Percentiles rank a stretch among this genome's conserved stretches.
These are phyloP conservation scores for Neospora caninum DNA, from an alignment of 169 alveolate genomes.

Conservation along the genomic window DNA sequence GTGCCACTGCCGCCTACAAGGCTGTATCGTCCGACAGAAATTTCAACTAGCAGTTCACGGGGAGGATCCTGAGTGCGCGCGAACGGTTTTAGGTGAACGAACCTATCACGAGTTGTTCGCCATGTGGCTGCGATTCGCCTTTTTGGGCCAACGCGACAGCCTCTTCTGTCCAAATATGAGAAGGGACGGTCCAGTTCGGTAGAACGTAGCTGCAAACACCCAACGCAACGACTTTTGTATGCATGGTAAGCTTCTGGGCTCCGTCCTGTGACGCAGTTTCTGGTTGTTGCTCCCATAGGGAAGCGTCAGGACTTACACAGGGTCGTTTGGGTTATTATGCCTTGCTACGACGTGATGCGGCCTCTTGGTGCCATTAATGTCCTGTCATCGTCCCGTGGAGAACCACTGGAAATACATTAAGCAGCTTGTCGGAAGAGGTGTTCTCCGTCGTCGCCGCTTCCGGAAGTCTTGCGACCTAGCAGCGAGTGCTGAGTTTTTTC, in stretches of 20 bases:
- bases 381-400: neutral
- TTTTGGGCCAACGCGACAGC: neutral
- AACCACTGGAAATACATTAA: too few relatives aligned
- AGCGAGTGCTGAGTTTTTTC: too few relatives aligned
- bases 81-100: neutral
- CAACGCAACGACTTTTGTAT: neutral
- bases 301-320: neutral
- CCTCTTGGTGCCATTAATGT: neutral
- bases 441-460: too few relatives aligned
- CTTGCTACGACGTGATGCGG: neutral
- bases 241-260: neutral
- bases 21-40: too few relatives aligned
- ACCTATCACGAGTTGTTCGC: constrained; percentile 3
- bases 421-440: too few relatives aligned
- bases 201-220: neutral
- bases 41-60: too few relatives aligned
- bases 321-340: constrained; percentile 6
- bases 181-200: constrained; percentile 5
- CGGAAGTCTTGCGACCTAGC: too few relatives aligned
- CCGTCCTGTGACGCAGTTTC: neutral
- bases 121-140: neutral
- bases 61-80: too few relatives aligned
- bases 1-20: too few relatives aligned
- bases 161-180: constrained; percentile 28
- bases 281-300: neutral